Evolutionary conservation across 1,139 yeast species (phyloP), one percentile per base, ranked within the genome.

Genomic region (Dujonia santamariae): DNA sequence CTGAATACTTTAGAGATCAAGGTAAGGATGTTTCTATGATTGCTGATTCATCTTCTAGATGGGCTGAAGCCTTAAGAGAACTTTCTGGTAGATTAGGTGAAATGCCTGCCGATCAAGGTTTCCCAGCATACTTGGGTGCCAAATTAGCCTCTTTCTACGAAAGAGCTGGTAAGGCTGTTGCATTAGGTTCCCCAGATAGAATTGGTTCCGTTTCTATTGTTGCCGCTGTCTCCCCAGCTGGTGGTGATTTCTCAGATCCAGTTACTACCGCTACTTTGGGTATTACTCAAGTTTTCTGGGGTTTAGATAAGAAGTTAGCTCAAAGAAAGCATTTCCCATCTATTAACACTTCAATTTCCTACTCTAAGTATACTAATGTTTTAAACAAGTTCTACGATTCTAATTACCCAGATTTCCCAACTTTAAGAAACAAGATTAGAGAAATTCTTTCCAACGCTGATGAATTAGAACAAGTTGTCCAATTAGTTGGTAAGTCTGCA

Each of bases 31-130:
- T 92, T 45, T 81, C 97, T 29, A 92, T 92, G 97, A 92, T 92
- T 84, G 99, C 99, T 42, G 99, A 92, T 64, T 92, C 98, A 6
- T 90, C 97, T 24, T 90, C 97, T 30, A 92, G 99, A 77, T 92
- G 99, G 99, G 99, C 99, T 32, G 99, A 92, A 72, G 99, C 99
- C 41, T 78, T 92, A 61, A 88, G 99, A 82, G 99, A 92, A 77
- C 83, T 92, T 63, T 90, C 97, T 37, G 99, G 99, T 79, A 95
- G 99, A 77, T 75, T 92, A 63, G 98, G 98, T 67, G 99, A 94
- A 74, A 92, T 92, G 99, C 99, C 99, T 60, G 99, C 99, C 43
- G 99, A 92, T 71, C 98, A 94, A 74, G 99, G 99, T 76, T 92
- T 90, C 94, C 99, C 99, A 45, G 99, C 99, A 39, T 92, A 94